Evolutionary conservation across 2,329 filamentous ascomycete genomes (phyloP).

Genomic region (Cladosporium phlei): DNA sequence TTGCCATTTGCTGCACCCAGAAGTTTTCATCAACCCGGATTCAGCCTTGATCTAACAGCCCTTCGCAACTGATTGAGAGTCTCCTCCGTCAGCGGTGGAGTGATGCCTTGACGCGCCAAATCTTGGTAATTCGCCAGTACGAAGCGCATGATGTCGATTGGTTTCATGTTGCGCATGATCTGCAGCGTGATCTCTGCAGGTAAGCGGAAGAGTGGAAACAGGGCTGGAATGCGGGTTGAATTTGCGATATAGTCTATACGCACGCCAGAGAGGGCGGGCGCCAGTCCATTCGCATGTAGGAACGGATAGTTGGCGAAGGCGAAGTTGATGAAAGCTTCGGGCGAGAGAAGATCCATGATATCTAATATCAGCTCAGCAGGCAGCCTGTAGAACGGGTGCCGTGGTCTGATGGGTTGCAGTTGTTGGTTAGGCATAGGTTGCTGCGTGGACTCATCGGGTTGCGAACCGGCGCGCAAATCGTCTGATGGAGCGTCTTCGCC

Average conservation of each 20-base stretch:
- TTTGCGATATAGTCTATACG: slow-evolving; percentile 29
- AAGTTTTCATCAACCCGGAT: not conserved
- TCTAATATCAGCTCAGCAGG: slow-evolving; percentile 45
- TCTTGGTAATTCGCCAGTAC: slow-evolving; percentile 35
- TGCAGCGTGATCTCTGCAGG: slow-evolving; percentile 40
- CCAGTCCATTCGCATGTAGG: slow-evolving; percentile 36
- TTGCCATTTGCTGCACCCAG: too few species aligned
- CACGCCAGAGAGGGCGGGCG: slow-evolving; percentile 29
- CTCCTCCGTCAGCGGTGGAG: slow-evolving; percentile 27
- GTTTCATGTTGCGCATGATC: slow-evolving; percentile 36
- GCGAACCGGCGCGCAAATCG: too few species aligned
- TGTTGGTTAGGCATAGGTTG: not conserved
- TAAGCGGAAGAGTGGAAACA: slow-evolving; percentile 29
- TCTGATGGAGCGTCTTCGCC: not conserved
- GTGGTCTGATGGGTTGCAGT: slow-evolving; percentile 8
- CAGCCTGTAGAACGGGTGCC: slow-evolving; percentile 36
- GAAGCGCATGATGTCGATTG: slow-evolving; percentile 36
- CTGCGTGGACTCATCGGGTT: not conserved
- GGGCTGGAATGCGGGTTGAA: slow-evolving; percentile 25
- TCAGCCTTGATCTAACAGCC: slow-evolving; percentile 15
- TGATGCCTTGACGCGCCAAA: slow-evolving; percentile 31
- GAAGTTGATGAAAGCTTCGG: slow-evolving; percentile 41
- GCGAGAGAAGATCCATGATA: slow-evolving; percentile 39
- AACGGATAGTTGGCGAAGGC: slow-evolving; percentile 44
- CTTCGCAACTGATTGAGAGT: slow-evolving; percentile 25